Percentiles rank a stretch among this genome's conserved stretches.
These are phyloP conservation scores for Aspergillus viridinutans DNA, from an alignment of 2,329 filamentous ascomycete species.

Conservation along the genomic window DNA sequence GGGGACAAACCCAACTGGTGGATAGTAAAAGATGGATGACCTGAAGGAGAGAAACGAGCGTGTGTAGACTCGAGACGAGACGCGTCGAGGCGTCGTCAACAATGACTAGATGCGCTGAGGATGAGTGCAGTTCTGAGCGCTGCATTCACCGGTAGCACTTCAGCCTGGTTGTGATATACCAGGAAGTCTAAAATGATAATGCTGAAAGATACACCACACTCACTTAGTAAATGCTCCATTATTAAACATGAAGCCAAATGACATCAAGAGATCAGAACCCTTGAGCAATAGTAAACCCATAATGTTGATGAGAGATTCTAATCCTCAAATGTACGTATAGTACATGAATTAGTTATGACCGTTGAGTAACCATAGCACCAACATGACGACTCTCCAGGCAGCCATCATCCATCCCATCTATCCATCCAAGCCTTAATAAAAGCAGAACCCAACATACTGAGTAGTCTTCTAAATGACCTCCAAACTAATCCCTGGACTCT, in stretches of 20 bases:
- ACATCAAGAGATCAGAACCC: neutral
- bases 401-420: neutral
- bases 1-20: neutral
- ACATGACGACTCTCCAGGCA: neutral
- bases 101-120: neutral
- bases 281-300: neutral
- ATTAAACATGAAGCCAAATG: neutral
- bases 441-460: neutral
- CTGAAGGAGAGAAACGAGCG: neutral
- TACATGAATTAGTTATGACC: neutral
- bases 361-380: neutral
- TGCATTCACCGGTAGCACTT: neutral
- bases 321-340: too few relatives aligned
- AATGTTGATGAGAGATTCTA: neutral
- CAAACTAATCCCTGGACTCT: neutral
- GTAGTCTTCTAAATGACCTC: neutral
- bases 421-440: neutral
- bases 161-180: neutral
- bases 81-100: neutral
- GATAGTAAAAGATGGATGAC: neutral
- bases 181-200: neutral
- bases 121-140: neutral
- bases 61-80: neutral
- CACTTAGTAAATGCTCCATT: neutral
- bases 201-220: neutral